phyloP scores from a whole-genome alignment of 164 flowering plant genomes.

The Vitis vinifera region DNA sequence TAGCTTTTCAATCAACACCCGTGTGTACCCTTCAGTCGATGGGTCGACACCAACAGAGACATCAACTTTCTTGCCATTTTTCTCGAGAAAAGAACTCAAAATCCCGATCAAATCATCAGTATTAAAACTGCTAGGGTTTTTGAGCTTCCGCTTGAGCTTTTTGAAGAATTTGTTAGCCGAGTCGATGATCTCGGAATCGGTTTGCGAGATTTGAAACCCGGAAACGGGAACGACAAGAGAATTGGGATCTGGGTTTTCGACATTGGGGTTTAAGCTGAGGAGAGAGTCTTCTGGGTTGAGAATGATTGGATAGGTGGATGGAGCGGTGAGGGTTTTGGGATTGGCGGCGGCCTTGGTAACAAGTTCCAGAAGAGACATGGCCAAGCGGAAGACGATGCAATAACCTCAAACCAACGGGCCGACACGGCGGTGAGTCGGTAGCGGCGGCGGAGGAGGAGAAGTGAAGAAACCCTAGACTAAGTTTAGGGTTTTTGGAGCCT shows the following conservation, averaged over 20 bases:
- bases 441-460: too few species aligned
- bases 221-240: constrained; percentile 38
- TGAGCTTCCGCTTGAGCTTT: constrained; percentile 51
- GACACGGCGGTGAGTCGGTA: too few species aligned
- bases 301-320: constrained; percentile 41
- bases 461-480: too few species aligned
- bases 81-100: constrained; percentile 51
- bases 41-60: constrained; percentile 21
- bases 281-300: constrained; percentile 49
- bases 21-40: constrained; percentile 21
- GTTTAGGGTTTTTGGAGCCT: too few species aligned
- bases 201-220: constrained; percentile 61
- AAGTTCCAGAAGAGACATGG: constrained; percentile 70
- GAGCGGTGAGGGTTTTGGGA: constrained; percentile 5
- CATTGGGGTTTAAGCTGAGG: constrained; percentile 41
- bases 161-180: constrained; percentile 32
- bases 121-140: constrained; percentile 34
- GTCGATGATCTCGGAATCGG: constrained; percentile 45
- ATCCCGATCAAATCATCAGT: constrained; percentile 36
- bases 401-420: too few species aligned
- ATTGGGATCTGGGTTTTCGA: constrained; percentile 23
- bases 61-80: constrained; percentile 30
- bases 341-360: constrained; percentile 50
- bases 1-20: constrained; percentile 43
- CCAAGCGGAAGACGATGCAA: neutral